Base-by-base conservation (phyloP, 495 filamentous ascomycete genomes). In the Aspergillus baeticus region DNA sequence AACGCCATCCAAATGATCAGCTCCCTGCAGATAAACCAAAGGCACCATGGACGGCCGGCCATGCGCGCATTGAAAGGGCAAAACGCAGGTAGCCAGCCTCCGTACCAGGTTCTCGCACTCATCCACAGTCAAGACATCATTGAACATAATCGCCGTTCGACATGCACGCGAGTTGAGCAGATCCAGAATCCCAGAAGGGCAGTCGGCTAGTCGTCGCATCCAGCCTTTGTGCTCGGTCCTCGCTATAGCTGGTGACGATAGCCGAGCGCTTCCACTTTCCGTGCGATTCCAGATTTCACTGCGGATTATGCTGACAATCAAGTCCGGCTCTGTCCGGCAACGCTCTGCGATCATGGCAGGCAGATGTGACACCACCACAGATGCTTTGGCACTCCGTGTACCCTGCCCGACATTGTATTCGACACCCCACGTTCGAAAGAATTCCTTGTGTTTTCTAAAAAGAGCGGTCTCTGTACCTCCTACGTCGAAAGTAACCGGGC, bases 111-210 rank as follows among this genome's bases (percentile, higher is more conserved):
- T 68, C 42, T 76, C 62, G 65, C 92, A 96, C 63, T 96, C 83
- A 7, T 80, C 77, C 1, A 74, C 51, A 1, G 75, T 79, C 41
- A 98, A 66, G 10, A 68, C 69, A 63, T 98, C 94, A 61, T 97
- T 97, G 74, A 98, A 98, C 94, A 98, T 98, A 69, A 98, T 89
- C 6, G 94, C 91, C 37, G 83, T 92, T 34, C 94, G 78, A 69
- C 94, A 98, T 8, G 94, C 89, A 36, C 92, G 83, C 5, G 91
- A 96, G 61, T 96, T 93, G 21, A 98, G 75, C 72, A 97, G 74
- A 48, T 97, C 92, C 36, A 95, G 48, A n/a, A 98, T 84, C 0
- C 87, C 86, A 48, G 82, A 75, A 0, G 92, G 92, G 60, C 90
- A 93, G 35, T 76, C 77, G 29, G 82, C 77, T 41, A 90, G 82